Base-by-base conservation (phyloP, 108 stramenopile species). In the Parietichytrium sp. region DNA sequence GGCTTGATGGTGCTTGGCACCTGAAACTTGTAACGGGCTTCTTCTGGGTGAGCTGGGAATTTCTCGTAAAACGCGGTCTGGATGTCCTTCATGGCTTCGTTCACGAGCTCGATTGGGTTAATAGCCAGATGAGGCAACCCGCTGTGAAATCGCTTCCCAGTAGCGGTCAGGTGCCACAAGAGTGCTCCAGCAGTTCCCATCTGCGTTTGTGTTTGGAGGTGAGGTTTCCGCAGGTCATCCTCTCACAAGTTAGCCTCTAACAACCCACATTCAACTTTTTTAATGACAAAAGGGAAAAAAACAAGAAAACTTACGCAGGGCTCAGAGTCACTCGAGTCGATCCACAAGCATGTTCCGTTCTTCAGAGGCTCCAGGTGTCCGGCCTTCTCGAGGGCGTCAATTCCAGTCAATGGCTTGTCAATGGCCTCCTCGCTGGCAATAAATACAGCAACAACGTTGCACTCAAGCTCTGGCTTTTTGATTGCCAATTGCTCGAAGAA, bases 351-450 rank as follows among this genome's bases (percentile, higher is more conserved):
- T 16, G 88, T 87, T 4, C 88, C 88, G 38, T 83, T 85, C 84
- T 88, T 86, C 27, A 87, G 83, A 29, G 85, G 81, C 33, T 91
- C 87, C 42, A 91, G 51, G 47, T 86, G 54, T 8, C 90, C 90
- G 0, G 83, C 79, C 61, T 51, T 81, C 33, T 83, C 53, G 29
- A 91, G 81, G 4, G 82, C 86, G 49, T 91, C 90, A 18, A 91
- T 82, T 29, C 90, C 90, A 25, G 90, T 85, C 6, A 86, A 89
- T n/a, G 51, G 31, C 55, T 84, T 83, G 4, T 87, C 81, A 23
- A 42, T 72, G 54, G 88, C 89, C 85, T 91, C 90, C 83, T 91
- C 90, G 61, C 89, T 89, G 51, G 86, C 86, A 72, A 91, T 91
- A 54, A 91, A 90, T 29, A 91, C 81, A 2, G 82, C 89, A 18